Conservation (phyloP, 179 eudicot genomes). For the Silene coronaria region DNA sequence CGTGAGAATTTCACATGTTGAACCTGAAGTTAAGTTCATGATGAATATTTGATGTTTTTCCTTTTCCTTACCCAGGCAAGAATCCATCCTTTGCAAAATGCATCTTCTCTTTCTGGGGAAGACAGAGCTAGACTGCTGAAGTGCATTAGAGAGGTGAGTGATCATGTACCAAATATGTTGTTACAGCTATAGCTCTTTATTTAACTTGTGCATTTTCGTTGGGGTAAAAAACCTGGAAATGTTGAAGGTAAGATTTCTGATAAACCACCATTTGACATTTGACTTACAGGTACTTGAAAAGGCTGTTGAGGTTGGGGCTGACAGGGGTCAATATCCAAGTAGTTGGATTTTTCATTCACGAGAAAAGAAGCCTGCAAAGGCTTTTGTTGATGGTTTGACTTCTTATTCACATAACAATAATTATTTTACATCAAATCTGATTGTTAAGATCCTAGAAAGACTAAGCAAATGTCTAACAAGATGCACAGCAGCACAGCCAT, state of each 20-base stretch:
- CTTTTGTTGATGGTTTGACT: constrained; percentile 82
- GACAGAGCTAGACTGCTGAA: constrained; percentile 51
- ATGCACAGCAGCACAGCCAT: neutral
- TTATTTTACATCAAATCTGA: neutral
- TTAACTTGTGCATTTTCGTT: constrained; percentile 38
- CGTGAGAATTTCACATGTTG: neutral
- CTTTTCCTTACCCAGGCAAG: constrained; percentile 47
- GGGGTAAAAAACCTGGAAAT: constrained; percentile 88
- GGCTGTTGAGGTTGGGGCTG: constrained; percentile 82
- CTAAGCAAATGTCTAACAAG: neutral
- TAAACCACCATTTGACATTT: constrained; percentile 28
- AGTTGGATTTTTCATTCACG: constrained; percentile 88
- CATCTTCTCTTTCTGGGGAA: constrained; percentile 64
- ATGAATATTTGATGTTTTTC: neutral
- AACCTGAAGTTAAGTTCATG: constrained; percentile 1
- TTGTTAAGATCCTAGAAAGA: neutral
- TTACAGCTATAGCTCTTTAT: neutral
- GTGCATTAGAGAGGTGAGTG: constrained; percentile 71
- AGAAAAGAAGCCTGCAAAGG: constrained; percentile 86
- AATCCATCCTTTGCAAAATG: constrained; percentile 70
- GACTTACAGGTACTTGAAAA: constrained; percentile 70
- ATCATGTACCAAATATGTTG: neutral
- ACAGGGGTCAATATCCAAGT: constrained; percentile 77
- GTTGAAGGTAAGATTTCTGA: constrained; percentile 66
- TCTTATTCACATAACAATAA: constrained; percentile 24